Conservation (phyloP, 2,329 filamentous ascomycete species). For the Pochonia chlamydosporia region DNA sequence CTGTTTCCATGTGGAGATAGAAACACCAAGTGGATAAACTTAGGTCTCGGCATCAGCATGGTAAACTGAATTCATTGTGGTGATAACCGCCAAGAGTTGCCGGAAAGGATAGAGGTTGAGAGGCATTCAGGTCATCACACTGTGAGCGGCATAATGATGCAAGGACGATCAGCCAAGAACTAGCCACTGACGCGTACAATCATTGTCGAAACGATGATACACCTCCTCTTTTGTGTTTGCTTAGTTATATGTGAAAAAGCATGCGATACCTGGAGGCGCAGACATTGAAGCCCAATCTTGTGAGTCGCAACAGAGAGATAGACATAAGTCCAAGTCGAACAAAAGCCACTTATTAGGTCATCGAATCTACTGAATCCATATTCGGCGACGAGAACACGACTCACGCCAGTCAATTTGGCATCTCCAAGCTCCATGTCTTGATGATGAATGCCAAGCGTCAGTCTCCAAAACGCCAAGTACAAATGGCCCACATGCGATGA, state of each 20-base stretch:
- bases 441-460: not conserved
- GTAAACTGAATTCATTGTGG: not conserved
- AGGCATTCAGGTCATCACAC: not conserved
- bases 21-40: not conserved
- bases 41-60: not conserved
- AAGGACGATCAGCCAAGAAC: not conserved
- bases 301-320: not conserved
- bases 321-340: no score
- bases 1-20: not conserved
- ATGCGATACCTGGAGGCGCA: no score
- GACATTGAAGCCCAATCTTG: not conserved
- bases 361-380: no score
- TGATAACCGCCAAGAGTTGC: not conserved
- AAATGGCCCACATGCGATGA: no score
- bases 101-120: not conserved
- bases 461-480: not conserved
- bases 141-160: not conserved
- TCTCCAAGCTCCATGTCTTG: not conserved
- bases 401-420: not conserved
- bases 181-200: no score
- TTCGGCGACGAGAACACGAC: not conserved
- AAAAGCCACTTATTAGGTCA: no score
- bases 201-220: no score
- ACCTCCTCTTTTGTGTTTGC: no score
- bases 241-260: no score